These are phyloP conservation scores for Shiraia sp. DNA, from an alignment of 2,329 filamentous ascomycete genomes.

Conservation along the genomic window DNA sequence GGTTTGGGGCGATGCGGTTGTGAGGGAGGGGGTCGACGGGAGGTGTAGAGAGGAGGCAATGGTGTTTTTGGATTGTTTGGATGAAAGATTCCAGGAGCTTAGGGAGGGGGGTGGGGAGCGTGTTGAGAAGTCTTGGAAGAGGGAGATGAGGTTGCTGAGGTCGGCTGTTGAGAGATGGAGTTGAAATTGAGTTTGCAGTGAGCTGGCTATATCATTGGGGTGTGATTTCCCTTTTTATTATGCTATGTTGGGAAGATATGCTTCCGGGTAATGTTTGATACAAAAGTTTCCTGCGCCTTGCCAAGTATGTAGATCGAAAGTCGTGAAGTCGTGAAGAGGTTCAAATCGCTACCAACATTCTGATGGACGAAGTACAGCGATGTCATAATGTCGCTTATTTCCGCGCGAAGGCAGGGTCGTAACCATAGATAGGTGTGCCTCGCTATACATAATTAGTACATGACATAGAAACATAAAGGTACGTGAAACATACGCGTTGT, in stretches of 20 bases:
- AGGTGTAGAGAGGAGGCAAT: slow-evolving; percentile 9
- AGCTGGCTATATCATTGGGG: not conserved
- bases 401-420: slow-evolving; percentile 5
- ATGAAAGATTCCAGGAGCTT: slow-evolving; percentile 1
- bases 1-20: slow-evolving; percentile 10
- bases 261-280: too few relatives aligned
- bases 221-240: too few relatives aligned
- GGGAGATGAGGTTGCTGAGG: slow-evolving; percentile 4
- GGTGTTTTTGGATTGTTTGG: slow-evolving; percentile 8
- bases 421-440: slow-evolving; percentile 9
- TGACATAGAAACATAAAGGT: not conserved
- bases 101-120: not conserved
- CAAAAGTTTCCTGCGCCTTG: too few relatives aligned
- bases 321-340: too few relatives aligned
- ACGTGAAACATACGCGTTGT: slow-evolving; percentile 27
- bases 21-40: slow-evolving; percentile 1
- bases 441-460: slow-evolving; percentile 5
- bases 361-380: too few relatives aligned
- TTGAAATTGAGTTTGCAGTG: not conserved
- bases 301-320: too few relatives aligned
- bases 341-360: too few relatives aligned
- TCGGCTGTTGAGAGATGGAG: slow-evolving; percentile 9
- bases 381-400: not conserved
- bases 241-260: not conserved
- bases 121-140: slow-evolving; percentile 1